These are phyloP conservation scores for Aspergillus incahuasiensis DNA, from an alignment of 495 filamentous ascomycete species.

Conservation along the genomic window DNA sequence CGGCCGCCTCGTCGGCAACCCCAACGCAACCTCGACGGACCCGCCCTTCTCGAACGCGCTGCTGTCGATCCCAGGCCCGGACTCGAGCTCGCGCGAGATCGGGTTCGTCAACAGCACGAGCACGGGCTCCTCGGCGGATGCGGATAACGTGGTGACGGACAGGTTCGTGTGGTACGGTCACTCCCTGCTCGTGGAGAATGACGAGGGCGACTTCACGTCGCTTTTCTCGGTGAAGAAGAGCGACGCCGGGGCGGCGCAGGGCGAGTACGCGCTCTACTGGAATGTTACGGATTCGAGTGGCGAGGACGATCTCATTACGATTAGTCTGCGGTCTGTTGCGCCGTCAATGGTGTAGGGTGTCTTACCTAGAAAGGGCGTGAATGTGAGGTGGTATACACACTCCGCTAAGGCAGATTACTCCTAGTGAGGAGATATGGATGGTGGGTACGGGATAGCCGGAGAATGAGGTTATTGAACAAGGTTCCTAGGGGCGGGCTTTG, in stretches of 20 bases:
- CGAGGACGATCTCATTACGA: slow-evolving; percentile 16
- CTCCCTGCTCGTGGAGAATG: slow-evolving; percentile 23
- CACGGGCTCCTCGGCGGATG: background rate
- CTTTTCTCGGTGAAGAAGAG: slow-evolving; percentile 28
- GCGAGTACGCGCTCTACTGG: background rate
- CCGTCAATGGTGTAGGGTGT: slow-evolving; percentile 20
- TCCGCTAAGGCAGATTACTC: too few species aligned
- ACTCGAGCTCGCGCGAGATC: background rate
- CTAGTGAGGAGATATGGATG: too few species aligned
- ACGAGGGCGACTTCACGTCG: slow-evolving; percentile 23
- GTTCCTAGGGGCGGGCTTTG: too few species aligned
- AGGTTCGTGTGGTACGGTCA: slow-evolving; percentile 35
- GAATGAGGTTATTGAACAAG: too few species aligned
- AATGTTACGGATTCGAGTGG: slow-evolving; percentile 6
- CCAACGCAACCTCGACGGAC: slow-evolving; percentile 19
- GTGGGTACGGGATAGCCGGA: too few species aligned
- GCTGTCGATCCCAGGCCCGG: background rate
- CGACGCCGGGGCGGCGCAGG: slow-evolving; percentile 7
- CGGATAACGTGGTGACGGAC: slow-evolving; percentile 8
- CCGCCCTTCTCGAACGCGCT: slow-evolving; percentile 11
- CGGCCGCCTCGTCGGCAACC: slow-evolving; percentile 17
- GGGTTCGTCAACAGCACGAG: background rate
- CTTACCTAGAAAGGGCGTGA: too few species aligned
- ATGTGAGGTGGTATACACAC: background rate
- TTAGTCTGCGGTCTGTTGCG: slow-evolving; percentile 24